These are phyloP conservation scores for Pulveroboletus sp. DNA, from an alignment of 768 basidiomycete genomes.

Conservation along the genomic window DNA sequence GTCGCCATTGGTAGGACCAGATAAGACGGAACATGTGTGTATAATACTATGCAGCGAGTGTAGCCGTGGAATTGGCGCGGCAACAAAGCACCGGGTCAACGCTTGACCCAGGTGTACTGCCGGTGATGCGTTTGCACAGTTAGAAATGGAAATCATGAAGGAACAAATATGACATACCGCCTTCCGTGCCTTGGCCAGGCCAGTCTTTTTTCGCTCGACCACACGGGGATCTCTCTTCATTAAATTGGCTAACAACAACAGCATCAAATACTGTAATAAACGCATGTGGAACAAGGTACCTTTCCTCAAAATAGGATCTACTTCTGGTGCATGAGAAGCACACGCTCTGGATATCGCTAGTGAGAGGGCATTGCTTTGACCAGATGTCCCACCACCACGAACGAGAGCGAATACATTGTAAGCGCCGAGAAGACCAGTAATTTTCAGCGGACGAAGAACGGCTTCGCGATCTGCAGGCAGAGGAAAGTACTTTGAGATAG, in stretches of 20 bases:
- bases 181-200: constrained; percentile 87
- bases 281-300: constrained; percentile 38
- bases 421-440: constrained; percentile 78
- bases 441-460: constrained; percentile 75
- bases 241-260: constrained; percentile 58
- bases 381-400: constrained; percentile 83
- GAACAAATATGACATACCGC: constrained; percentile 50
- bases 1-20: neutral
- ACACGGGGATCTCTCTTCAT: constrained; percentile 90
- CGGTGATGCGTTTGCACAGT: constrained; percentile 3
- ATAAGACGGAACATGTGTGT: neutral
- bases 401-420: constrained; percentile 70
- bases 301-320: constrained; percentile 62
- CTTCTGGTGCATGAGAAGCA: constrained; percentile 62
- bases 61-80: neutral
- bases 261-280: neutral
- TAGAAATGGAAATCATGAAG: neutral
- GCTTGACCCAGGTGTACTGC: constrained; percentile 96
- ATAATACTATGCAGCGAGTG: neutral
- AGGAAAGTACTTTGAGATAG: constrained; percentile 76
- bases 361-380: constrained; percentile 85
- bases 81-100: constrained; percentile 39
- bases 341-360: constrained; percentile 74
- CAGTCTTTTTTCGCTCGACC: constrained; percentile 98
- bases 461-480: constrained; percentile 72